phyloP scores from a whole-genome alignment of 352 stramenopile genomes.

The Globisporangium apiculatum region DNA sequence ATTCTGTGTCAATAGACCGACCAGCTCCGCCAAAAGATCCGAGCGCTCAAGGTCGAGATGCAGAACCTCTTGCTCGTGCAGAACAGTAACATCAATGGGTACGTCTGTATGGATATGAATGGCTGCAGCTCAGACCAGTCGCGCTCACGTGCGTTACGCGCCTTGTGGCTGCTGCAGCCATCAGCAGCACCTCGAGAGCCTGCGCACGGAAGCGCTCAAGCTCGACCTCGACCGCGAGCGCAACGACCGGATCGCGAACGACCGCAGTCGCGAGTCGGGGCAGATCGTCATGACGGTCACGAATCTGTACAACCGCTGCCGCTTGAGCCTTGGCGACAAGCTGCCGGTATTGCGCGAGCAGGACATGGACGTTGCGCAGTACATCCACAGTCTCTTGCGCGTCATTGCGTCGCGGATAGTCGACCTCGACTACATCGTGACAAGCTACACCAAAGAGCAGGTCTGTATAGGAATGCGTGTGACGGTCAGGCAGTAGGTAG shows the following conservation, averaged over 20 bases:
- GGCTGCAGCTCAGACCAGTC: too few species aligned
- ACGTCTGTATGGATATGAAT: background rate
- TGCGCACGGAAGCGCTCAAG: conserved; percentile 70
- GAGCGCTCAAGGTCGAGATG: conserved; percentile 72
- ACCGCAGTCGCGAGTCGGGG: conserved; percentile 77
- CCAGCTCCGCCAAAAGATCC: conserved; percentile 66
- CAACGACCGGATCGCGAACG: conserved; percentile 70
- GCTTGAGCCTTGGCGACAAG: conserved; percentile 65
- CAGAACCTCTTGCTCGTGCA: conserved; percentile 81
- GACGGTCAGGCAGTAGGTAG: background rate
- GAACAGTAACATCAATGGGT: conserved; percentile 79
- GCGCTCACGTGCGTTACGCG: background rate
- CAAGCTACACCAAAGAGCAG: conserved; percentile 52
- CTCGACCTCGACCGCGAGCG: conserved; percentile 79
- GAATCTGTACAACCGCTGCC: conserved; percentile 88
- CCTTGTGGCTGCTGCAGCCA: conserved; percentile 15
- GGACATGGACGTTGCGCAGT: conserved; percentile 66
- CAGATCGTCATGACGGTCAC: conserved; percentile 88
- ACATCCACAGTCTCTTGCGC: conserved; percentile 71
- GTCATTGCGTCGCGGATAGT: conserved; percentile 74
- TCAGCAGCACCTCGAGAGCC: conserved; percentile 73
- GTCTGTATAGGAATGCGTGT: conserved; percentile 10
- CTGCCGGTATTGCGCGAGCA: conserved; percentile 65
- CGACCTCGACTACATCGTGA: conserved; percentile 83
- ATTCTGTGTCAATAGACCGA: conserved; percentile 32